Evolutionary conservation across 176 grass and related monocot species (phyloP).

Genomic region (Avena insularis): DNA sequence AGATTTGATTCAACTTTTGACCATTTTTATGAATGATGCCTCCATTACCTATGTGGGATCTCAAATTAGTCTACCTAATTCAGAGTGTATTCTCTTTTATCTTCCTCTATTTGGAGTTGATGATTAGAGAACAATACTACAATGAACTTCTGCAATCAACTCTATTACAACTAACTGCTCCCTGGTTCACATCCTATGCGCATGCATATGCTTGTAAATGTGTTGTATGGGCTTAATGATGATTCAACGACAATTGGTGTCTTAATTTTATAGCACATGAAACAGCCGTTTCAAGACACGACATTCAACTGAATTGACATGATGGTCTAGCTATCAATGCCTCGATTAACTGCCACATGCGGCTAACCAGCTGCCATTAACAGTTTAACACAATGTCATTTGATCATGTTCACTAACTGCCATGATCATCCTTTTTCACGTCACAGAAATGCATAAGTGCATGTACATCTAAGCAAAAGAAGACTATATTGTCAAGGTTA

Average conservation of each 20-base stretch:
- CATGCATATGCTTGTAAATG: not conserved
- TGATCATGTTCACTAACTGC: not conserved
- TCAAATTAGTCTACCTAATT: not conserved
- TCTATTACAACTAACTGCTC: not conserved
- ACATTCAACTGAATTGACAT: not conserved
- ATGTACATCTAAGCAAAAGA: not conserved
- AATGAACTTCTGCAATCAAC: conserved; percentile 1
- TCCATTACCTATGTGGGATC: not conserved
- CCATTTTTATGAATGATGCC: not conserved
- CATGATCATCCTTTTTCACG: conserved; percentile 5
- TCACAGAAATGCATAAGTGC: not conserved
- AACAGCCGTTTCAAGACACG: not conserved
- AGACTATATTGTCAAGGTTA: not conserved
- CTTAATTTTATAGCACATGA: not conserved
- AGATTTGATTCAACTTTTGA: not conserved
- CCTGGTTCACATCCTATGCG: not conserved
- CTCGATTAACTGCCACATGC: not conserved
- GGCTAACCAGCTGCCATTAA: not conserved
- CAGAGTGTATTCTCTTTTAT: not conserved
- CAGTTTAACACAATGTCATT: not conserved
- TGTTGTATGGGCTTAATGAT: not conserved
- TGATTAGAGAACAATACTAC: not conserved
- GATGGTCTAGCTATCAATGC: not conserved
- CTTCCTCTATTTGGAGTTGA: not conserved
- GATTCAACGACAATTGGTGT: not conserved